phyloP scores from a whole-genome alignment of 768 basidiomycete species.

The Amanita polypyramis region DNA sequence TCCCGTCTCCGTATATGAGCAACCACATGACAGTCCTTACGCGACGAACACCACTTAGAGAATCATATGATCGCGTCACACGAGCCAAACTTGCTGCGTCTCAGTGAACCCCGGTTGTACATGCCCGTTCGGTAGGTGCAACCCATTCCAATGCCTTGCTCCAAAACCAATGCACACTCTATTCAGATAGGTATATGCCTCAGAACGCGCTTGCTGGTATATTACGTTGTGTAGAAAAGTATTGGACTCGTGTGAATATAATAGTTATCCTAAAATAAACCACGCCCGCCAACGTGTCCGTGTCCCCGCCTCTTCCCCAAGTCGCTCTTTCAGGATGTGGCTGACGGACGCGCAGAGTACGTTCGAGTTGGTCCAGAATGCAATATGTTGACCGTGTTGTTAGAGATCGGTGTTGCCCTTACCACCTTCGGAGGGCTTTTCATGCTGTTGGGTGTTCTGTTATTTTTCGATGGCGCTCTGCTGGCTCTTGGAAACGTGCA shows the following conservation, averaged over 20 bases:
- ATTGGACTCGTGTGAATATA: slow-evolving; percentile 3
- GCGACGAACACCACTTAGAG: slow-evolving; percentile 55
- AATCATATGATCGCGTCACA: slow-evolving; percentile 59
- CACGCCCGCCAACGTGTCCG: slow-evolving; percentile 2
- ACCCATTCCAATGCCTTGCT: not conserved
- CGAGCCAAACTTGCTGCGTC: slow-evolving; percentile 36
- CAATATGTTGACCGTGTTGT: not conserved
- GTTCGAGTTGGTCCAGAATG: slow-evolving; percentile 11
- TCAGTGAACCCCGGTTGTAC: slow-evolving; percentile 13
- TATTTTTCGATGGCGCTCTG: slow-evolving; percentile 93
- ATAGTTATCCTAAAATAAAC: not conserved
- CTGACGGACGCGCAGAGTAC: slow-evolving; percentile 57
- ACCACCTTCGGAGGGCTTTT: slow-evolving; percentile 93
- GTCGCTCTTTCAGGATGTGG: slow-evolving; percentile 37
- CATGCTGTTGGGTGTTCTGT: slow-evolving; percentile 92
- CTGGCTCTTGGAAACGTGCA: slow-evolving; percentile 93
- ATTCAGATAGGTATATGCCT: not conserved
- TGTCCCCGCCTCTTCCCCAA: slow-evolving; percentile 4
- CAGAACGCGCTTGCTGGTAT: not conserved
- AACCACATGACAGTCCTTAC: slow-evolving; percentile 62
- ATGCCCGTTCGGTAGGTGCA: not conserved
- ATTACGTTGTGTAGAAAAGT: not conserved
- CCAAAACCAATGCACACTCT: not conserved
- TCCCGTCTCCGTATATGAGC: slow-evolving; percentile 62
- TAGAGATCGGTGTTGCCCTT: slow-evolving; percentile 94